Evolutionary conservation across 2,329 filamentous ascomycete species (phyloP), one percentile per base, ranked within the genome.

Genomic region (Emmonsiellopsis sp.): DNA sequence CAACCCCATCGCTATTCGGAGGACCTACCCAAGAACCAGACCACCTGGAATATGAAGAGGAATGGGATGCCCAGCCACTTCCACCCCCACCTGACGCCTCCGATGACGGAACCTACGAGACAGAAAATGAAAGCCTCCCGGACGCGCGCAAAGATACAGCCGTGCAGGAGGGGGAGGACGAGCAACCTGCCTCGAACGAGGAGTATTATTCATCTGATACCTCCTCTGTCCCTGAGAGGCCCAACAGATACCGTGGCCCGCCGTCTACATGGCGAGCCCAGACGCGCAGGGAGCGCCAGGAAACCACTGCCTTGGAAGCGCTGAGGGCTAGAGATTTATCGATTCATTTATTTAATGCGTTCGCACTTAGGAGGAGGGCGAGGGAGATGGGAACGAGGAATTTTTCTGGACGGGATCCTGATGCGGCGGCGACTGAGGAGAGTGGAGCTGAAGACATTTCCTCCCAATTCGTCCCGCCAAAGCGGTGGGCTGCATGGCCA

Each of bases 401-500:
- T 48, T n/a, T n/a, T n/a, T 26, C 45, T 38, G 26, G 41, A 15
- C 42, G 48, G 35, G 37, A 48, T 38, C 35, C 13, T n/a, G 45
- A 32, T 13, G 10, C 38, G 37, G 38, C 45, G 13, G 38, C 31
- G 20, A 6, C 50, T 54, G 31, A 50, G 37, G 32, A 37, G 38
- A 53, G 56, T 64, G 32, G 60, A 57, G 2, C 59, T 32, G 52
- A 48, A 16, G 55, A 58, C 40, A 52, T 58, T 13, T 35, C 55
- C 5, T 57, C 54, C 58, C 64, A 50, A 2, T 74, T 78, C 60
- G 61, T 69, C 13, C 76, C 79, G 1, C 62, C 80, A 0, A 81
- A 79, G 55, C 59, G 65, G 4, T 96, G 92, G 91, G 88, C 87
- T 15, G 87, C 90, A 0, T 96, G 92, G 92, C 92, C 92, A 4